These are phyloP conservation scores for Pouteria campechiana DNA, from an alignment of 179 eudicot species.

Conservation along the genomic window DNA sequence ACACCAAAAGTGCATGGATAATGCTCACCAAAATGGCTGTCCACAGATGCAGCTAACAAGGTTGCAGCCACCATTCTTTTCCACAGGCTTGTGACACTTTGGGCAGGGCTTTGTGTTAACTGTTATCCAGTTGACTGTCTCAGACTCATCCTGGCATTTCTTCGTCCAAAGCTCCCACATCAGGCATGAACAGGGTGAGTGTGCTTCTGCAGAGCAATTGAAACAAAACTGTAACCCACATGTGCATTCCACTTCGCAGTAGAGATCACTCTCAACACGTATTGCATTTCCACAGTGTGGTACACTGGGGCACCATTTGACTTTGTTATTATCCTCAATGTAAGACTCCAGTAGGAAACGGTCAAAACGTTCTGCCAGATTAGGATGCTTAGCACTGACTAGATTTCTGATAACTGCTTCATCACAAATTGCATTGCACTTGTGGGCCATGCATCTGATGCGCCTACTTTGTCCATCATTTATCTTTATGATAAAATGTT, in stretches of 20 bases:
- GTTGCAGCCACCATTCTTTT: slow-evolving; percentile 57
- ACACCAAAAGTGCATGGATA: not conserved
- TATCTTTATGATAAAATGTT: slow-evolving; percentile 46
- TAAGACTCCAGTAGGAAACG: slow-evolving; percentile 47
- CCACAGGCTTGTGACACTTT: slow-evolving; percentile 45
- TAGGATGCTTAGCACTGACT: slow-evolving; percentile 22
- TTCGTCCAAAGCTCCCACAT: slow-evolving; percentile 54
- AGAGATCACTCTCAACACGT: slow-evolving; percentile 29
- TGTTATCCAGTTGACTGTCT: slow-evolving; percentile 38
- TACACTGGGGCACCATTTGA: slow-evolving; percentile 56
- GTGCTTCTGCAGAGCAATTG: slow-evolving; percentile 35
- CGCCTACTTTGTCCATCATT: slow-evolving; percentile 49
- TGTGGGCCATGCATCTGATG: slow-evolving; percentile 50
- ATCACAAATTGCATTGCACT: slow-evolving; percentile 43
- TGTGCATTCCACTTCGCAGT: slow-evolving; percentile 49
- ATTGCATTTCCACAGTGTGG: slow-evolving; percentile 65
- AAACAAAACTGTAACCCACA: slow-evolving; percentile 54
- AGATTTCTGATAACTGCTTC: slow-evolving; percentile 25
- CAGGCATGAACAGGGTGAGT: slow-evolving; percentile 54
- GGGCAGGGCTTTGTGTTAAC: slow-evolving; percentile 44
- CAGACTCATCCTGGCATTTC: slow-evolving; percentile 40
- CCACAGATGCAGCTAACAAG: slow-evolving; percentile 35
- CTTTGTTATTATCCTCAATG: slow-evolving; percentile 44
- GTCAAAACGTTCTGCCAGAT: slow-evolving; percentile 43
- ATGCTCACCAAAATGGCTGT: slow-evolving; percentile 41